Base-by-base conservation (phyloP, 345 rosid genomes). In the Acer negundo region DNA sequence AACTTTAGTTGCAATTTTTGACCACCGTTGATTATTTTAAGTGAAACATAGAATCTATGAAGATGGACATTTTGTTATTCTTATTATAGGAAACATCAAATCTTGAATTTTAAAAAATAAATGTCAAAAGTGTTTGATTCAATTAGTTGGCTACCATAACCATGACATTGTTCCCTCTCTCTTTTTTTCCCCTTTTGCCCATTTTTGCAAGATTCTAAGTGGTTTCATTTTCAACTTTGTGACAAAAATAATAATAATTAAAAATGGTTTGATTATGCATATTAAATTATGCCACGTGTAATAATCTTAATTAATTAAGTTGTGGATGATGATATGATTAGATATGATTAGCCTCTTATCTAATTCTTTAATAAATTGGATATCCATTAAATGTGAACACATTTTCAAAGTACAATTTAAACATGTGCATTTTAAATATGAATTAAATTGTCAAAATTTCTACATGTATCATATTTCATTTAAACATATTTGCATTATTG, bases 141-240 rank as follows among this genome's bases (percentile, higher is more conserved):
- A 62, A 47, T 74, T 63, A 47, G 70, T 63, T 74, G 77, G 70
- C 70, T 63, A 40, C 70, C 70, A 75, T 31, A 26, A 46, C 70
- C 1, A 74, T 10, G 61, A 17, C 7, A 10, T 3, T 74, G 69
- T 62, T 19, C 28, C 47, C 62, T 10, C 19, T 15, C 2, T 63
- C 2, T 26, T 26, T 26, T 28, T 28, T 28, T 28, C 31, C 7
- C 49, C 53, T 22, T 61, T 73, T 73, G 67, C 40, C 46, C 15
- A 61, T 62, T 62, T 73, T 44, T 44, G 22, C 44, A 49, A 49
- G 70, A 75, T 64, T 64, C 77, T 3, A 61, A 11, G 12, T 42
- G 67, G 42, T 17, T 62, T 44, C 49, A 73, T 74, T 62, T 46
- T 63, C 61, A 63, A 47, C 58, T 20, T 74, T 63, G 11, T 47